Conservation (phyloP, 352 stramenopile species). For the Globisporangium cylindrosporum region DNA sequence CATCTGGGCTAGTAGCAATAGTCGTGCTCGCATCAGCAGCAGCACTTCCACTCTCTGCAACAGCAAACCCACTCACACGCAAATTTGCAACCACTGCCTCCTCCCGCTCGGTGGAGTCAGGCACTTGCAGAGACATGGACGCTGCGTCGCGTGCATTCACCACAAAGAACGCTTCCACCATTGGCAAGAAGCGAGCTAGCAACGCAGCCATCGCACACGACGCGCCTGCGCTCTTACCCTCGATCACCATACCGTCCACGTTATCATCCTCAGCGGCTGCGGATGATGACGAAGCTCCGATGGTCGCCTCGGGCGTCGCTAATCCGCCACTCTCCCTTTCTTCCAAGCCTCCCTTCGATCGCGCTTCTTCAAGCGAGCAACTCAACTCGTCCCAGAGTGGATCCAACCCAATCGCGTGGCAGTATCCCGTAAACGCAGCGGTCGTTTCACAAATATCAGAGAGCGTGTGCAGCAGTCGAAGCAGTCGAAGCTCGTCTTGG, state of each 20-base stretch:
- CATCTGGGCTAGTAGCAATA: constrained; percentile 18
- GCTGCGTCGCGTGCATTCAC: constrained; percentile 91
- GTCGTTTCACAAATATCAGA: constrained; percentile 80
- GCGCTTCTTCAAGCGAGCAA: constrained; percentile 66
- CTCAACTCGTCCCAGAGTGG: constrained; percentile 79
- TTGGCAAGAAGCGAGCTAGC: constrained; percentile 96
- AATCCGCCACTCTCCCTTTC: constrained; percentile 32
- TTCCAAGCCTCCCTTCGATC: constrained; percentile 71
- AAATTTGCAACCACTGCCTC: constrained; percentile 75
- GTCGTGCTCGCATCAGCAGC: constrained; percentile 14
- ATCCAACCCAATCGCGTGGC: constrained; percentile 64
- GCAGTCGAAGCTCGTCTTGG: constrained; percentile 93
- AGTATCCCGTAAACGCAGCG: constrained; percentile 66
- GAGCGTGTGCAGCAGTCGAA: constrained; percentile 95
- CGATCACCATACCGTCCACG: constrained; percentile 74
- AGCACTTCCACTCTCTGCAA: constrained; percentile 29
- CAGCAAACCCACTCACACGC: constrained; percentile 51
- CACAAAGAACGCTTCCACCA: constrained; percentile 99
- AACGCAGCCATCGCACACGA: constrained; percentile 91
- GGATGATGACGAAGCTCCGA: constrained; percentile 18
- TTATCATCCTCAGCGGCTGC: constrained; percentile 62
- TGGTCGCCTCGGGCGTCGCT: neutral
- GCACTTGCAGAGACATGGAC: constrained; percentile 71
- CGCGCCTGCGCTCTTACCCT: constrained; percentile 84
- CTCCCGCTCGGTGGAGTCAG: constrained; percentile 73